Base-by-base conservation (phyloP, 2,329 filamentous ascomycete genomes). In the Aureobasidium leucospermi region DNA sequence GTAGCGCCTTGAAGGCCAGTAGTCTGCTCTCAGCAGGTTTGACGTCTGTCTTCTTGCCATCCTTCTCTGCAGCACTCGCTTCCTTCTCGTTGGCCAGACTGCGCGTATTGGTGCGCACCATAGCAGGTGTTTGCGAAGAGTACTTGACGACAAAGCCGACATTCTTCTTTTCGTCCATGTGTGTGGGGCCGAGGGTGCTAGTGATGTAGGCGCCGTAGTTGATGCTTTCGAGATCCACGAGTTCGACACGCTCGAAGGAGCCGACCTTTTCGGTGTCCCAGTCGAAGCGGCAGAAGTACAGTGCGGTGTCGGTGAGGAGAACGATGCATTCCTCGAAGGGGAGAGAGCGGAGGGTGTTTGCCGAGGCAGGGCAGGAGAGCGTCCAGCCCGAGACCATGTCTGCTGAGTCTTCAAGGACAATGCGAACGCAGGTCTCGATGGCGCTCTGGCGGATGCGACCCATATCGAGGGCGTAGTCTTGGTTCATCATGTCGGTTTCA, bases 241-340 rank as follows among this genome's bases (percentile, higher is more conserved):
- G 79, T 60, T 88, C 85, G 13, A 96, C 85, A 7, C 92, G 82
- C 74, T 97, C 92, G 71, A 96, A 97, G 0, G 88, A 91, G 11
- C 88, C 87, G 1, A 99, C 89, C 70, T 97, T 97, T 75, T 97
- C 94, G 7, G 91, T 86, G 63, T 89, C 88, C 91, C 93, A 97
- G 73, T 97, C 91, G 66, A 97, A 92, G 13, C 89, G 85, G 71
- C 92, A 96, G 62, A 90, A 85, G 70, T 97, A 97, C 2, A 97
- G 72, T 0, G 91, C 93, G 0, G 81, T 80, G 64, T 96, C 87
- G 0, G 94, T 97, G 34, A 99, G 78, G 0, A 99, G 79, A 0
- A 99, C 79, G 1, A 99, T 88, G 0, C 88, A 87, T 69, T 99
- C 93, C 67, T 96, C 90, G 65, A 97, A 89, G 0, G 90, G 88